These are phyloP conservation scores for Trypanosoma congolense DNA, from an alignment of 208 protist genomes.

Conservation along the genomic window DNA sequence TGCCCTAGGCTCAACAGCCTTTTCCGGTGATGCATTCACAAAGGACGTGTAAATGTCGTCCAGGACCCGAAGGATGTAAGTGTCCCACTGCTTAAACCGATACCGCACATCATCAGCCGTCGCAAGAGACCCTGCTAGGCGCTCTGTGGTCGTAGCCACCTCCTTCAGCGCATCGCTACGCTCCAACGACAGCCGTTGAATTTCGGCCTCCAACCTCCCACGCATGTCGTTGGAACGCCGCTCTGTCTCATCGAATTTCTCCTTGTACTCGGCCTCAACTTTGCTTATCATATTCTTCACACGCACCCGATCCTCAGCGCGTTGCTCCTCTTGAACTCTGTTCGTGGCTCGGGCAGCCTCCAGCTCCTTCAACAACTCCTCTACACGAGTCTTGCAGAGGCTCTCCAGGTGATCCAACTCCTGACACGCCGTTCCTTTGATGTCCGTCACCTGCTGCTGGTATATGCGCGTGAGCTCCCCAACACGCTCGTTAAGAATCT, in stretches of 20 bases:
- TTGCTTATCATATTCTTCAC: slow-evolving; percentile 48
- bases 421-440: slow-evolving; percentile 52
- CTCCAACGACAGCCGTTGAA: slow-evolving; percentile 27
- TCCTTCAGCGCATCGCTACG: slow-evolving; percentile 43
- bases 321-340: slow-evolving; percentile 43
- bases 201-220: slow-evolving; percentile 36
- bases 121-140: slow-evolving; percentile 35
- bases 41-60: slow-evolving; percentile 59
- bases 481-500: slow-evolving; percentile 42
- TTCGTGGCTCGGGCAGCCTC: slow-evolving; percentile 38
- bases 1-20: slow-evolving; percentile 40
- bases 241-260: slow-evolving; percentile 54
- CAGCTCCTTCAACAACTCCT: slow-evolving; percentile 64
- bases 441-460: slow-evolving; percentile 70
- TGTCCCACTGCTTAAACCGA: slow-evolving; percentile 77
- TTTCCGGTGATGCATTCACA: slow-evolving; percentile 36
- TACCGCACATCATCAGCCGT: slow-evolving; percentile 54
- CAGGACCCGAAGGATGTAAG: slow-evolving; percentile 50
- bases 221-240: slow-evolving; percentile 56
- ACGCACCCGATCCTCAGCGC: slow-evolving; percentile 37
- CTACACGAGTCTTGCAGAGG: slow-evolving; percentile 46
- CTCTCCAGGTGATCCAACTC: slow-evolving; percentile 76
- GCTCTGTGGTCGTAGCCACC: slow-evolving; percentile 38
- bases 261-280: slow-evolving; percentile 75
- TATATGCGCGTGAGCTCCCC: slow-evolving; percentile 44